phyloP scores from a whole-genome alignment of 441 rosid genomes.

The Erodium moschatum region DNA sequence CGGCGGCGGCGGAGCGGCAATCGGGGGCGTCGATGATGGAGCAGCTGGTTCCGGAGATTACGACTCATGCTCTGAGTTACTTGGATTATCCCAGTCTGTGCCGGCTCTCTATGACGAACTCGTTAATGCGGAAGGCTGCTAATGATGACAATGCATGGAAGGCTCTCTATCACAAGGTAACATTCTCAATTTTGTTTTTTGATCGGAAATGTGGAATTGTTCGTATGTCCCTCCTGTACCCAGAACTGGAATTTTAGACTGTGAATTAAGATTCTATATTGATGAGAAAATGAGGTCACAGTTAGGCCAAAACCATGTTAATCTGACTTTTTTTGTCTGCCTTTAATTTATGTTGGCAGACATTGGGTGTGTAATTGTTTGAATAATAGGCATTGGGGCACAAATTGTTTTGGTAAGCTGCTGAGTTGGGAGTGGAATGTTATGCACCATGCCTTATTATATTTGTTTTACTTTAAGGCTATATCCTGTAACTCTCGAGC shows the following conservation, averaged over 20 bases:
- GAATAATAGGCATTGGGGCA: background rate
- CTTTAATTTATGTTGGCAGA: background rate
- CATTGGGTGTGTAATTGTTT: background rate
- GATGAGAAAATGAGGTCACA: background rate
- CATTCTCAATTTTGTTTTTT: background rate
- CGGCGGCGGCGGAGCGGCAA: conserved; percentile 39
- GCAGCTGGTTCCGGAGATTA: conserved; percentile 94
- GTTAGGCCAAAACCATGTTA: background rate
- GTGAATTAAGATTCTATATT: background rate
- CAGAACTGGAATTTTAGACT: background rate
- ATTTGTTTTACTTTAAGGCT: background rate
- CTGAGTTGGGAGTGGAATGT: background rate
- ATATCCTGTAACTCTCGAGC: background rate
- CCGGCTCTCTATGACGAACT: conserved; percentile 91
- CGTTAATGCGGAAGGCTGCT: conserved; percentile 92
- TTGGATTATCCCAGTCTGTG: conserved; percentile 94
- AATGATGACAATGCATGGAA: conserved; percentile 99
- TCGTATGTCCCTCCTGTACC: background rate
- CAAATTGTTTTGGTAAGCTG: no score
- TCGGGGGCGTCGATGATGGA: conserved; percentile 94
- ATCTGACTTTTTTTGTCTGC: no score
- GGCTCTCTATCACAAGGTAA: conserved; percentile 88
- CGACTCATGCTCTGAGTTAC: conserved; percentile 89
- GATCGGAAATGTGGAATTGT: background rate
- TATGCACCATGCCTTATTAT: background rate